phyloP scores from a whole-genome alignment of 305 asterid genomes.

The Caryopteris hybrid region DNA sequence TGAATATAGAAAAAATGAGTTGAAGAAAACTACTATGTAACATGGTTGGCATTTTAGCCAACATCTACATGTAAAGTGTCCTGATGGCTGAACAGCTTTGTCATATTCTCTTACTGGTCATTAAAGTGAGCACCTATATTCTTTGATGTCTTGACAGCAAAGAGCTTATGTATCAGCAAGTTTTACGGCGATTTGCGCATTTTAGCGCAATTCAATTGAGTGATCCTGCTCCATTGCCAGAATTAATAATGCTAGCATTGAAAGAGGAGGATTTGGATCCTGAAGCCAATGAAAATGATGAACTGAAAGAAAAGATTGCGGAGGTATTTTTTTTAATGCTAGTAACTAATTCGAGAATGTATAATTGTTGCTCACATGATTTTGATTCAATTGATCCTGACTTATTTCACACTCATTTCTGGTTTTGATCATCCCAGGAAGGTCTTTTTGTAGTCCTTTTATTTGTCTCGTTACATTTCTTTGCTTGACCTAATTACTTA shows the following conservation, averaged over 20 bases:
- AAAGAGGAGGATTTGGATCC: constrained; percentile 70
- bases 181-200: constrained; percentile 82
- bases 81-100: background rate
- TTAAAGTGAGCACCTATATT: background rate
- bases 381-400: background rate
- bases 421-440: background rate
- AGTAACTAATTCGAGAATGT: constrained; percentile 4
- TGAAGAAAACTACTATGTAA: background rate
- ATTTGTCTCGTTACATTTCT: background rate
- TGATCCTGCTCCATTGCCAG: constrained; percentile 78
- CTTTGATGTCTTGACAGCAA: constrained; percentile 47
- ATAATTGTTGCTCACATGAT: constrained; percentile 4
- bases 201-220: constrained; percentile 93
- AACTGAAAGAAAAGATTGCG: constrained; percentile 71
- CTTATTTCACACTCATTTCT: background rate
- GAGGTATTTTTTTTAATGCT: constrained; percentile 51
- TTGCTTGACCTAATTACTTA: background rate
- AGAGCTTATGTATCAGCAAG: constrained; percentile 99
- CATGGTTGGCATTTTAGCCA: background rate
- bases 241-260: constrained; percentile 71
- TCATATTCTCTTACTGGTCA: background rate
- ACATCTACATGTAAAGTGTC: background rate
- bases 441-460: constrained; percentile 4
- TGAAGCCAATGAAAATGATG: constrained; percentile 58
- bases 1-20: background rate